Percentiles rank a stretch among this genome's conserved stretches.
phyloP scores from a whole-genome alignment of 176 grass and related monocot species.

The Phoenix roebelenii region DNA sequence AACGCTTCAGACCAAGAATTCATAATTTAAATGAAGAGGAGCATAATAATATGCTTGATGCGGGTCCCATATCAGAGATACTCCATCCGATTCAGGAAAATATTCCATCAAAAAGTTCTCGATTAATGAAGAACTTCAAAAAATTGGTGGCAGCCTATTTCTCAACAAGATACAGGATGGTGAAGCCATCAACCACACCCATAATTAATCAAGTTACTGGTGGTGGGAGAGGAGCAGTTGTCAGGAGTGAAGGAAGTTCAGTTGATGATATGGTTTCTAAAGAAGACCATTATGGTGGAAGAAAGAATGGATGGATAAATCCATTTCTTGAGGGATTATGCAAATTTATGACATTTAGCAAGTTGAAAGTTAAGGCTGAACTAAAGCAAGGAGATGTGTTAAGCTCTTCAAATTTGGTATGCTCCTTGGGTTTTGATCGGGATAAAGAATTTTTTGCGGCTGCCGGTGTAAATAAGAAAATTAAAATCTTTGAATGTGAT shows the following conservation, averaged over 20 bases:
- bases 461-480: constrained; percentile 98
- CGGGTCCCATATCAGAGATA: constrained; percentile 43
- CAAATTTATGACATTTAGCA: constrained; percentile 84
- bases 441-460: constrained; percentile 94
- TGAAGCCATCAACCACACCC: constrained; percentile 39
- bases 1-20: constrained; percentile 53
- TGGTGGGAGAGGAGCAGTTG: constrained; percentile 38
- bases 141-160: constrained; percentile 93
- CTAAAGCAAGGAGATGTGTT: constrained; percentile 84
- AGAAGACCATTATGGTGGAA: constrained; percentile 42
- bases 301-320: constrained; percentile 65
- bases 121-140: constrained; percentile 95
- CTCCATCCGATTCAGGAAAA: constrained; percentile 46
- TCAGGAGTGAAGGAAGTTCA: constrained; percentile 56
- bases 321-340: constrained; percentile 86
- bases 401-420: constrained; percentile 93
- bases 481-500: constrained; percentile 96
- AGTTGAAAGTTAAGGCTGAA: constrained; percentile 74
- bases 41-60: constrained; percentile 28
- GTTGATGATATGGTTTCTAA: constrained; percentile 60
- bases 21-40: constrained; percentile 39
- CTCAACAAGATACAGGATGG: constrained; percentile 48
- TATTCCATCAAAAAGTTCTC: constrained; percentile 74
- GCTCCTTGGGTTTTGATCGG: constrained; percentile 88
- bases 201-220: constrained; percentile 27